These are phyloP conservation scores for Dillenia turbinata DNA, from an alignment of 164 flowering plant genomes.

Conservation along the genomic window DNA sequence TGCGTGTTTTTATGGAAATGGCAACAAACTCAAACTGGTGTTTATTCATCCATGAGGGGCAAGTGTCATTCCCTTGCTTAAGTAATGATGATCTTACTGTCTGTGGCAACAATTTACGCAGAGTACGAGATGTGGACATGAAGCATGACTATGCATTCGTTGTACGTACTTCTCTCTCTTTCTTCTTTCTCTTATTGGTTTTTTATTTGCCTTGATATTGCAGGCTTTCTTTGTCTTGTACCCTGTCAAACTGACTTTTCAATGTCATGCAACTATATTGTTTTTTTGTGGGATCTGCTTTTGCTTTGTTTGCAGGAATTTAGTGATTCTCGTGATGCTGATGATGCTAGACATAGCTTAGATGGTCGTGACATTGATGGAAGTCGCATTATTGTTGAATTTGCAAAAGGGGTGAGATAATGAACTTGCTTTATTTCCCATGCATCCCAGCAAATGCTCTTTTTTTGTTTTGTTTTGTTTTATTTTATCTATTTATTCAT, in stretches of 20 bases:
- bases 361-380: conserved; percentile 41
- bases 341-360: conserved; percentile 28
- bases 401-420: conserved; percentile 71
- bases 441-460: no score
- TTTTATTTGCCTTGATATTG: background rate
- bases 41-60: conserved; percentile 85
- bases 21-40: conserved; percentile 83
- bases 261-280: conserved; percentile 21
- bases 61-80: conserved; percentile 68
- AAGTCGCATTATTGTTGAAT: conserved; percentile 78
- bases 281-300: conserved; percentile 9
- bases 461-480: background rate
- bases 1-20: conserved; percentile 86
- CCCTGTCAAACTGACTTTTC: background rate
- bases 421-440: no score
- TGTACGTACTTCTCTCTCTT: conserved; percentile 48
- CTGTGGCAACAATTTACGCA: conserved; percentile 95
- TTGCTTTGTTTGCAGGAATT: conserved; percentile 50
- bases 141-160: conserved; percentile 93
- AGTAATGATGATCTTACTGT: conserved; percentile 96
- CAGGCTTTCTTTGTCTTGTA: background rate
- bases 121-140: conserved; percentile 99
- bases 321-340: conserved; percentile 84
- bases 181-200: background rate
- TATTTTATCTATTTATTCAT: background rate